Evolutionary conservation across 2,329 filamentous ascomycete genomes (phyloP).

Genomic region (Cladobotryum mycophilum): DNA sequence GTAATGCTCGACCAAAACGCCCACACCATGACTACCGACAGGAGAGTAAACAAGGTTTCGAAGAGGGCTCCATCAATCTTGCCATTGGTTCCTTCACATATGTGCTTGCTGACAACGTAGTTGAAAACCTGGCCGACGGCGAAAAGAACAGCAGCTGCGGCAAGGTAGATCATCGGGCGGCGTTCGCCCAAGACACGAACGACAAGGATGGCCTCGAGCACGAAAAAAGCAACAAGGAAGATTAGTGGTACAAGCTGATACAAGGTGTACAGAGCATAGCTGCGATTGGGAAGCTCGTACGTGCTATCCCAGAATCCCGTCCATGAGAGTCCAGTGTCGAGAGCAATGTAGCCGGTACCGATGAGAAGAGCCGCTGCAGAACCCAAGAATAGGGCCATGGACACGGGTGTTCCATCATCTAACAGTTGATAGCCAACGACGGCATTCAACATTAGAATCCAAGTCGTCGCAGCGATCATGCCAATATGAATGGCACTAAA

Average conservation of each 20-base stretch:
- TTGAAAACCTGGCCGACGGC: conserved; percentile 93
- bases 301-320: conserved; percentile 69
- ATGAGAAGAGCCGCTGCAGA: conserved; percentile 72
- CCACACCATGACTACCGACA: conserved; percentile 80
- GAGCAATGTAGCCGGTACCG: conserved; percentile 89
- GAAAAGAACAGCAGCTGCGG: conserved; percentile 70
- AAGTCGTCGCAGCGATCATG: conserved; percentile 78
- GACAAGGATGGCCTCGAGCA: conserved; percentile 78
- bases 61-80: conserved; percentile 93
- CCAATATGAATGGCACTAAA: conserved; percentile 90
- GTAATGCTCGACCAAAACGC: conserved; percentile 98
- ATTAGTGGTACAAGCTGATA: conserved; percentile 87
- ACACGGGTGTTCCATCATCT: conserved; percentile 86
- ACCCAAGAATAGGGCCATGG: conserved; percentile 64
- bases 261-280: conserved; percentile 85
- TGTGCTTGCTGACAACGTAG: conserved; percentile 85
- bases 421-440: conserved; percentile 88
- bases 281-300: conserved; percentile 53
- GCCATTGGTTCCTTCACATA: conserved; percentile 75
- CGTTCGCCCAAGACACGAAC: conserved; percentile 79
- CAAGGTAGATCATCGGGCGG: conserved; percentile 87
- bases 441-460: conserved; percentile 88
- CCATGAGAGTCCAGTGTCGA: conserved; percentile 86
- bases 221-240: conserved; percentile 81
- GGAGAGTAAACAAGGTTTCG: conserved; percentile 83